Base-by-base conservation (phyloP, 306 rosid species). In the Cicer chorassanicum region DNA sequence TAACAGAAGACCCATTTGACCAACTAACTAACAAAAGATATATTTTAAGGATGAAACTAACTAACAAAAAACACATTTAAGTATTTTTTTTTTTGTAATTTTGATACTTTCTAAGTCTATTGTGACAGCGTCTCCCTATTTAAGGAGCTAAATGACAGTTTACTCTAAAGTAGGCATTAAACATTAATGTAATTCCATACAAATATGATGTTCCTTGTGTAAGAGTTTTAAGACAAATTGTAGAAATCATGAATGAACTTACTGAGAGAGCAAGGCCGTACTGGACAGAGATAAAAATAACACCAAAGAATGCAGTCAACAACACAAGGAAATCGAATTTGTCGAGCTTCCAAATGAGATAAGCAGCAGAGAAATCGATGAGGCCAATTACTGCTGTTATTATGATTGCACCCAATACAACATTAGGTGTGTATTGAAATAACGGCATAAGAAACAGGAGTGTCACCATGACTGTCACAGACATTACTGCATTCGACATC, bases 321-420 rank as follows among this genome's bases (percentile, higher is more conserved):
- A 88, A 81, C 1, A 91, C 90, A 19, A 93, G 1, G 67, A 91
- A 93, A 57, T 93, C 98, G 13, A 80, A 93, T 77, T 93, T 93
- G 73, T 93, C 98, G 5, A 91, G 66, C 89, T 85, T 90, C 93
- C 95, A 89, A 62, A 93, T 77, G 83, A 57, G 50, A 64, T 24
- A 78, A 21, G 97, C 97, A 18, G 93, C 86, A 2, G 90, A 88
- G 16, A 91, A 3, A 19, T 93, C 98, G 54, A 93, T 63, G 48
- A 93, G 96, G 39, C 98, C 97, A n/a, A 89, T 40, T 2, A 91
- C 98, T 2, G 98, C 98, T 8, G 96, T 54, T 75, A 94, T 86
- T 9, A 94, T 94, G 82, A 94, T 90, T 8, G 98, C 89, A 2
- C 93, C 96, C 78, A 94, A 57, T 53, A 91, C 87, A 44, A 90